phyloP scores from a whole-genome alignment of 768 basidiomycete genomes.

The Ramaria sp. region DNA sequence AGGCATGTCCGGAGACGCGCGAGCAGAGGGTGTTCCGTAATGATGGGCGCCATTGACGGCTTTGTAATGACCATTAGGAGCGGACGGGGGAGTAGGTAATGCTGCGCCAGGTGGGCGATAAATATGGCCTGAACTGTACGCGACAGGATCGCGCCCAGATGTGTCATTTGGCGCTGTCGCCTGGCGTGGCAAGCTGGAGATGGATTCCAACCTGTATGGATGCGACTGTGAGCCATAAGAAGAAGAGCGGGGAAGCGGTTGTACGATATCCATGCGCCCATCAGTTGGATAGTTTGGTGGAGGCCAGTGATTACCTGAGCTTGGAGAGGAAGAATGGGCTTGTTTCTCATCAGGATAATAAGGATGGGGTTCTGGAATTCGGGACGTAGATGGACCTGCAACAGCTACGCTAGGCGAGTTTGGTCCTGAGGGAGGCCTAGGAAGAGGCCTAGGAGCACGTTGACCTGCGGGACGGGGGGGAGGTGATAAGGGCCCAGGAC shows the following conservation, averaged over 20 bases:
- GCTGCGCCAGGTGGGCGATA: conserved; percentile 1
- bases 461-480: neutral
- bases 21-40: neutral
- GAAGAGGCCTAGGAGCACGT: neutral
- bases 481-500: neutral
- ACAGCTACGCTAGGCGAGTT: neutral
- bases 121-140: neutral
- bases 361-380: neutral
- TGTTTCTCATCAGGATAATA: neutral
- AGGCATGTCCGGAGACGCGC: neutral
- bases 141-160: neutral
- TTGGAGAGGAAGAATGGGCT: neutral
- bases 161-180: neutral
- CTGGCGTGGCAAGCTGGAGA: neutral
- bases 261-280: neutral
- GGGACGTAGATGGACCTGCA: neutral
- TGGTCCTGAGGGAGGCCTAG: neutral
- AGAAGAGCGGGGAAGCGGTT: neutral
- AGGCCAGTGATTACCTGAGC: neutral
- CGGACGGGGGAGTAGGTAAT: neutral
- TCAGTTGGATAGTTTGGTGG: neutral
- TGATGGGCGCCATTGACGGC: neutral
- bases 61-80: neutral
- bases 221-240: neutral
- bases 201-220: neutral